These are phyloP conservation scores for Dactylis glomerata DNA, from an alignment of 176 grass and related monocot species.

Conservation along the genomic window DNA sequence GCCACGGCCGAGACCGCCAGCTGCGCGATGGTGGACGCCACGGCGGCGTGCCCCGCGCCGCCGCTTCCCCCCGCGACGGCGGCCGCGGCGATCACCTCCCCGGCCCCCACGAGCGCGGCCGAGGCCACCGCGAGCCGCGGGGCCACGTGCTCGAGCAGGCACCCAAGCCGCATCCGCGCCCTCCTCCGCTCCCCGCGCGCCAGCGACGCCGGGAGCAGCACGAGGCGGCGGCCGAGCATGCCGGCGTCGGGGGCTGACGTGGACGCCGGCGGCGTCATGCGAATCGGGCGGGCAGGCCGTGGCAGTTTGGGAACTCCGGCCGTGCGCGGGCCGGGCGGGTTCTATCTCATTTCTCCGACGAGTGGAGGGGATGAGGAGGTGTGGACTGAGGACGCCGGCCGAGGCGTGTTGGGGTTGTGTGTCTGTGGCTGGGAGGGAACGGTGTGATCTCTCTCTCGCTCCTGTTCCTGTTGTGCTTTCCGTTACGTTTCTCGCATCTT, in stretches of 20 bases:
- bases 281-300: not conserved
- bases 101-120: slow-evolving; percentile 51
- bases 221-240: slow-evolving; percentile 59
- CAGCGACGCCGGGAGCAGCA: slow-evolving; percentile 30
- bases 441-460: not conserved
- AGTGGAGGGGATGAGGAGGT: not conserved
- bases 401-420: slow-evolving; percentile 24
- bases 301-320: slow-evolving; percentile 9
- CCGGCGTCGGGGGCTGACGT: slow-evolving; percentile 40
- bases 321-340: slow-evolving; percentile 1
- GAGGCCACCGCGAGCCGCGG: slow-evolving; percentile 58
- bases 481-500: not conserved
- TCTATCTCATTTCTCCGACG: slow-evolving; percentile 51
- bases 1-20: slow-evolving; percentile 90
- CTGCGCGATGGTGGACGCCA: slow-evolving; percentile 79
- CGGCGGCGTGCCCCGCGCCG: slow-evolving; percentile 63
- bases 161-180: slow-evolving; percentile 51
- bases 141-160: slow-evolving; percentile 63
- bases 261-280: slow-evolving; percentile 59
- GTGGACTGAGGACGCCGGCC: slow-evolving; percentile 28
- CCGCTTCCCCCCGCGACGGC: slow-evolving; percentile 49
- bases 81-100: slow-evolving; percentile 74
- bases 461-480: slow-evolving; percentile 8
- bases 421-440: slow-evolving; percentile 7
- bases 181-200: slow-evolving; percentile 5